A percentile compares a stretch with the other conserved stretches of the same genome.
phyloP scores from a whole-genome alignment of 1,284 basidiomycete genomes.

The Cystobasidium sp. region DNA sequence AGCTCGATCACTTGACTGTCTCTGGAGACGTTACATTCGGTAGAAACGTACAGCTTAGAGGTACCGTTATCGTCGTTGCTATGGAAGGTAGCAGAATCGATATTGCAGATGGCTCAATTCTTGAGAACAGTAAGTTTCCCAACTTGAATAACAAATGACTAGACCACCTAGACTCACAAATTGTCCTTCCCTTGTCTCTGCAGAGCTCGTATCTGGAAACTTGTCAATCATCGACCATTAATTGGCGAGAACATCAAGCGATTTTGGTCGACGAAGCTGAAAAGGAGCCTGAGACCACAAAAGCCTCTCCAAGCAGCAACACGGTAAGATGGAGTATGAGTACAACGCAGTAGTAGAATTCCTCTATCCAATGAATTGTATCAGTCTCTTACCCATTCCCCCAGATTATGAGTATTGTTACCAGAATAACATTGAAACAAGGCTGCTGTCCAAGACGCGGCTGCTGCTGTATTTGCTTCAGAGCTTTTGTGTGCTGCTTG shows the following conservation, averaged over 20 bases:
- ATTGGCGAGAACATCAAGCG: not conserved
- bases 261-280: not conserved
- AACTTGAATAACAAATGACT: not conserved
- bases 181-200: not conserved
- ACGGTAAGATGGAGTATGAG: no score
- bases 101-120: slow-evolving; percentile 85
- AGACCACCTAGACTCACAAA: not conserved
- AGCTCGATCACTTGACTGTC: slow-evolving; percentile 86
- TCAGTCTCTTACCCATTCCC: no score
- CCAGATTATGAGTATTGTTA: no score
- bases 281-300: not conserved
- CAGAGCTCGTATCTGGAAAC: slow-evolving; percentile 64
- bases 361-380: no score
- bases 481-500: no score
- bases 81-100: slow-evolving; percentile 94
- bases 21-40: slow-evolving; percentile 97
- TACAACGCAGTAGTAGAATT: no score
- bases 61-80: slow-evolving; percentile 68
- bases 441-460: no score
- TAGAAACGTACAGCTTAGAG: slow-evolving; percentile 74
- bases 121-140: slow-evolving; percentile 39
- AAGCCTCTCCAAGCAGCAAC: not conserved
- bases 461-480: no score
- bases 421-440: no score
- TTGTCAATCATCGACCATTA: slow-evolving; percentile 64